Percentiles rank a stretch among this genome's conserved stretches.
These are phyloP conservation scores for Alternaria tenuissima DNA, from an alignment of 2,329 filamentous ascomycete species.

Conservation along the genomic window DNA sequence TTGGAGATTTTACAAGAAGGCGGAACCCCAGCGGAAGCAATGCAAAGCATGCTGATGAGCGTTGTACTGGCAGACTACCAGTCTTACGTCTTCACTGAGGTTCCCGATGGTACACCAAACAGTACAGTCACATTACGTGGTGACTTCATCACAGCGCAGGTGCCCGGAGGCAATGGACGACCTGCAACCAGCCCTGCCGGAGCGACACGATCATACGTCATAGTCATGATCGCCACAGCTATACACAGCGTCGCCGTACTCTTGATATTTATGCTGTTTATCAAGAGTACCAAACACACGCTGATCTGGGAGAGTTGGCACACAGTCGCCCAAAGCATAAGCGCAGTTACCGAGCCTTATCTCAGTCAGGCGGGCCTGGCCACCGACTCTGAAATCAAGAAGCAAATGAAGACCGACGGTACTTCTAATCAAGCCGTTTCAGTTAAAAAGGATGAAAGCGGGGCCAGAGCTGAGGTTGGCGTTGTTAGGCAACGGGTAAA, in stretches of 20 bases:
- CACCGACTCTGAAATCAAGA: not conserved
- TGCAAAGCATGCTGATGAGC: not conserved
- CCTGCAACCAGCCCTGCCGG: not conserved
- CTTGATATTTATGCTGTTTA: not conserved
- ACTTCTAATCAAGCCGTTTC: not conserved
- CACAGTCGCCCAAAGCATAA: not conserved
- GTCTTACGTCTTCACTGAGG: not conserved
- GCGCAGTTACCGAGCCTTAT: not conserved
- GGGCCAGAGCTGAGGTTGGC: not conserved
- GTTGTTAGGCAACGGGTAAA: not conserved
- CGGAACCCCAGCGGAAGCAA: not conserved
- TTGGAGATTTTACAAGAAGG: not conserved
- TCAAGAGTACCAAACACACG: not conserved
- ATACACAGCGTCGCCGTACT: not conserved
- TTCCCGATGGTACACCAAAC: not conserved
- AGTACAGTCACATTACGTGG: rapidly evolving
- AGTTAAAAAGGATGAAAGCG: not conserved
- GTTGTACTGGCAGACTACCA: not conserved
- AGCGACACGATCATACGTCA: not conserved
- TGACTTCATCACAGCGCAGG: not conserved
- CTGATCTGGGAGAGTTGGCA: not conserved
- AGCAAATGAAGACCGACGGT: not conserved
- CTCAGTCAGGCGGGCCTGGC: not conserved
- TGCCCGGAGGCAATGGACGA: not conserved
- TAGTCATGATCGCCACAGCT: not conserved